Evolutionary conservation across 2,329 filamentous ascomycete genomes (phyloP).

Genomic region (Aspergillus ibericus): DNA sequence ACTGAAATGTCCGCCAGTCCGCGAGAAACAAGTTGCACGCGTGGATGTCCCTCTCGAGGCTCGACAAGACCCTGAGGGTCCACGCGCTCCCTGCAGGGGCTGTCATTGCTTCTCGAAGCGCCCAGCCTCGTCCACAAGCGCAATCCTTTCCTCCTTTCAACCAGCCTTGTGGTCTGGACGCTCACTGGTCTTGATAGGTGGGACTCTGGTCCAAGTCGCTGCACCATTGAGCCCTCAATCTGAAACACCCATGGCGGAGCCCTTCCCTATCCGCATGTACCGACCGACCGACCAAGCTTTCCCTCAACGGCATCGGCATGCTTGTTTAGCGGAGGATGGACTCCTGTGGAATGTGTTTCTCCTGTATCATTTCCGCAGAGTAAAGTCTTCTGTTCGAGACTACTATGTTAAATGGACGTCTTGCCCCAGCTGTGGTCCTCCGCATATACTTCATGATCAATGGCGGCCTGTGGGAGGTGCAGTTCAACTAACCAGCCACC

Average conservation of each 20-base stretch:
- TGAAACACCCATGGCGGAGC: conserved; percentile 11
- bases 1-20: neutral
- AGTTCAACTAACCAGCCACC: neutral
- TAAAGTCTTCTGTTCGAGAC: neutral
- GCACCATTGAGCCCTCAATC: conserved; percentile 1
- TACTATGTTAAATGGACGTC: neutral
- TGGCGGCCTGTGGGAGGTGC: neutral
- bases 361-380: neutral
- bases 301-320: neutral
- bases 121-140: neutral
- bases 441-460: neutral
- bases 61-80: neutral
- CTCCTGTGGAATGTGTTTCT: neutral
- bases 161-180: conserved; percentile 1
- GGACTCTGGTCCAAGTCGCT: neutral
- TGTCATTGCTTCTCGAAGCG: neutral
- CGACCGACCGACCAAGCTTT: conserved; percentile 6
- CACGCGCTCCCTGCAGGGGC: neutral
- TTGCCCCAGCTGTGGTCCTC: neutral
- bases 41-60: neutral
- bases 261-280: neutral
- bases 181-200: neutral
- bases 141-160: neutral
- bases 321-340: neutral
- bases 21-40: neutral